Conservation (phyloP, 345 rosid species). For the Populus ilicifolia region DNA sequence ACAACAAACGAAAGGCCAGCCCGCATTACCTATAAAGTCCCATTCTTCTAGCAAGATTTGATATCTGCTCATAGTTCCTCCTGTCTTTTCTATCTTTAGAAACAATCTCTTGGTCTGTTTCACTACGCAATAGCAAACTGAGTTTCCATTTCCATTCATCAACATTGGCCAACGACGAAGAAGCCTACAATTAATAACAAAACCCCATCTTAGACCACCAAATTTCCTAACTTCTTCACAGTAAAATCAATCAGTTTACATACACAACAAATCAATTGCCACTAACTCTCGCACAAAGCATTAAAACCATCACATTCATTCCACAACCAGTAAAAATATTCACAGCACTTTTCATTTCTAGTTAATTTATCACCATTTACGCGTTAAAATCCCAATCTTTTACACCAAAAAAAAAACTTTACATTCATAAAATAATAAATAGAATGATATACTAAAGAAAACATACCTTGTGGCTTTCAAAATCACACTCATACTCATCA, state of each 20-base stretch:
- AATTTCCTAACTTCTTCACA: not conserved
- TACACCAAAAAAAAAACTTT: not conserved
- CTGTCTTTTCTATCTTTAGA: constrained; percentile 91
- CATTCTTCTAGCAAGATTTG: constrained; percentile 82
- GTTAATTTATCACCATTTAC: not conserved
- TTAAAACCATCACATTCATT: not conserved
- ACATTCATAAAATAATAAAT: not conserved
- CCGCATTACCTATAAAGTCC: constrained; percentile 71
- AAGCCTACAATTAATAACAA: constrained; percentile 49
- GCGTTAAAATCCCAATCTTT: not conserved
- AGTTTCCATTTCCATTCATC: constrained; percentile 99
- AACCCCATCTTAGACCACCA: not conserved
- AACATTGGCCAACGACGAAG: constrained; percentile 88
- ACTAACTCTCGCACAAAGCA: not conserved
- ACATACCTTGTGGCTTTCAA: constrained; percentile 69
- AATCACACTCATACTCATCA: constrained; percentile 85
- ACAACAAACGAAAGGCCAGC: not conserved
- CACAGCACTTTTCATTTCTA: not conserved
- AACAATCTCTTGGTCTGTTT: constrained; percentile 75
- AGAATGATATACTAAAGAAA: not conserved
- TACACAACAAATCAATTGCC: not conserved
- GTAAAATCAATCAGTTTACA: not conserved
- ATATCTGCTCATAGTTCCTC: constrained; percentile 91
- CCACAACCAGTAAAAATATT: not conserved
- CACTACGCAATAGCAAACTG: constrained; percentile 62